Evolutionary conservation across 176 grass and related monocot species (phyloP), one percentile per base, ranked within the genome.

Genomic region (Aegilops tauschii): DNA sequence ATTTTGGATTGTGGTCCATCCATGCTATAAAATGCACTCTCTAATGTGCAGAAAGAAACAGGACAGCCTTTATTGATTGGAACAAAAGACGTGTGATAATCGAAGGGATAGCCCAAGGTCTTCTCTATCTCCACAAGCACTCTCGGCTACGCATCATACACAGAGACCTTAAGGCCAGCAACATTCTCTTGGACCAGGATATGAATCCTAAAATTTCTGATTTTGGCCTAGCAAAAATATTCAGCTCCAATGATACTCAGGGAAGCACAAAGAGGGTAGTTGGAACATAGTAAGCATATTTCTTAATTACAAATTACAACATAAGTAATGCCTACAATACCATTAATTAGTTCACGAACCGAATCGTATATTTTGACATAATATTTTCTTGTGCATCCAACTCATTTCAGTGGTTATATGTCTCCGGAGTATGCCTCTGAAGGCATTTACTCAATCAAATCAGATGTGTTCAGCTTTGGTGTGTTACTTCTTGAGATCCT

Each of bases 131-230:
- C 4, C 83, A 89, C 32, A 81, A 82, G 17, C 77, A 89, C 69
- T 89, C 83, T 35, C 68, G 77, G 35, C 4, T 89, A 31, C 77
- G 77, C 0, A 44, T 89, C 1, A 36, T 89, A 44, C 80, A 88
- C 3, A 12, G 72, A 54, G 80, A 77, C 8, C 36, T 88, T 28
- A 88, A 88, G 78, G 81, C 87, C 0, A 89, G 87, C 56, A 89
- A 84, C 21, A 84, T 89, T 65, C 81, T 89, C 16, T 73, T 89
- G 52, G 87, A 89, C 23, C 5, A 31, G 1, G 81, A 89, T 0
- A 80, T 89, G 87, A 84, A 73, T 27, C 83, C 83, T 1, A 89
- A 85, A 74, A 89, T 82, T 75, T 89, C 83, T 2, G 88, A 89
- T 76, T 89, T 84, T 84, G 87, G 87, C 9, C 8, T 89, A 9